phyloP scores from a whole-genome alignment of 768 basidiomycete genomes.

The Hebeloma cylindrosporum region DNA sequence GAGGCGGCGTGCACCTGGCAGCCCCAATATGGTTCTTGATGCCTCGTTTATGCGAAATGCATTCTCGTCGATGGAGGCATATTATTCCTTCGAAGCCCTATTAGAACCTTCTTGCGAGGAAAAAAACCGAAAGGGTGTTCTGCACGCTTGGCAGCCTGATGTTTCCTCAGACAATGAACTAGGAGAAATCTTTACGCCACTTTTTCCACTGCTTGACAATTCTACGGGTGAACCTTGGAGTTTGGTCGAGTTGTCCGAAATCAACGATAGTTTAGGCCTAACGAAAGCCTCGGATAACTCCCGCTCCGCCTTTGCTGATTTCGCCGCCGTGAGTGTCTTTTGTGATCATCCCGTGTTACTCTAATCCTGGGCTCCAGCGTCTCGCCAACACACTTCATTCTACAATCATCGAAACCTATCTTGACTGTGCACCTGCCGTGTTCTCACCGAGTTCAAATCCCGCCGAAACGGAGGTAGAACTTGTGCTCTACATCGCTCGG shows the following conservation, averaged over 20 bases:
- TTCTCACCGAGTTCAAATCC: slow-evolving; percentile 69
- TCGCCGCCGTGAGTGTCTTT: slow-evolving; percentile 20
- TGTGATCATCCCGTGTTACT: neutral
- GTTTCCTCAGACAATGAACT: slow-evolving; percentile 35
- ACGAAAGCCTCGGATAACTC: slow-evolving; percentile 6
- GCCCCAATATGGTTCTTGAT: slow-evolving; percentile 28
- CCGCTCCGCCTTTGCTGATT: slow-evolving; percentile 12
- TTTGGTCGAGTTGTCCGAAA: slow-evolving; percentile 29
- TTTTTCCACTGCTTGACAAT: slow-evolving; percentile 21
- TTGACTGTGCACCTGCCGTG: slow-evolving; percentile 82
- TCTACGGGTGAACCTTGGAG: slow-evolving; percentile 30
- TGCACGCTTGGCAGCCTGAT: slow-evolving; percentile 35
- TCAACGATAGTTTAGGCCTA: slow-evolving; percentile 4
- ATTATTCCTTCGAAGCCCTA: slow-evolving; percentile 50
- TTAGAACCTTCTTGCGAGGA: slow-evolving; percentile 34
- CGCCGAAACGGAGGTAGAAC: slow-evolving; percentile 58
- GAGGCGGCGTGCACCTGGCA: slow-evolving; percentile 2
- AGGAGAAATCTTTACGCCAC: slow-evolving; percentile 32
- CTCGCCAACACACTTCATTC: slow-evolving; percentile 76
- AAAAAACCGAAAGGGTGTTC: slow-evolving; percentile 1
- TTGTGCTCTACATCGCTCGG: slow-evolving; percentile 55
- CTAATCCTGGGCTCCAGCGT: slow-evolving; percentile 40
- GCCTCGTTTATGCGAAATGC: slow-evolving; percentile 67
- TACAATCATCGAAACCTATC: slow-evolving; percentile 76
- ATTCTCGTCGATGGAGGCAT: slow-evolving; percentile 54